phyloP scores from a whole-genome alignment of 345 rosid species.

The Eucalyptus melliodora region DNA sequence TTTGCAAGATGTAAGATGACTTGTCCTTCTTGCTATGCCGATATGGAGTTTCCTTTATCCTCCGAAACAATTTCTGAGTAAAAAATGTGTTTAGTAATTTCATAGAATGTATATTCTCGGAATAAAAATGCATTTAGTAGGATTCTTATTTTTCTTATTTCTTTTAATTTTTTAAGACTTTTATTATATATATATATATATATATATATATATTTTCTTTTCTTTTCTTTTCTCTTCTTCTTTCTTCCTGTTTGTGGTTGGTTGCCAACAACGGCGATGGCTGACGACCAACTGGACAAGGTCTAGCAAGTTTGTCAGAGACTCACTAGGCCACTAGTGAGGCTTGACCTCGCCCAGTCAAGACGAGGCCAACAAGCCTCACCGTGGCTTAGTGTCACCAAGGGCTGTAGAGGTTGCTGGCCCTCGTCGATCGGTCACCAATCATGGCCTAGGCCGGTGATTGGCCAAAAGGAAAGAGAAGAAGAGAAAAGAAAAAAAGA shows the following conservation, averaged over 20 bases:
- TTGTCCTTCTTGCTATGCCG: background rate
- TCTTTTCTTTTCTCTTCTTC: too few species aligned
- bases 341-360: rapidly evolving
- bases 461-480: too few species aligned
- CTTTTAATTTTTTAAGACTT: too few species aligned
- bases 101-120: rapidly evolving
- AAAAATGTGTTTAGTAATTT: rapidly evolving
- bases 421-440: rapidly evolving
- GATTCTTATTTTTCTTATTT: too few species aligned
- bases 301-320: rapidly evolving
- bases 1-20: background rate
- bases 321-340: rapidly evolving
- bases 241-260: too few species aligned
- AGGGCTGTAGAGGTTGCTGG: rapidly evolving
- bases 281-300: rapidly evolving
- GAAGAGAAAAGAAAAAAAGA: too few species aligned
- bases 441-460: rapidly evolving
- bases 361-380: too few species aligned
- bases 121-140: too few species aligned
- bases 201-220: too few species aligned
- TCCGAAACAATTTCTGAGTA: rapidly evolving
- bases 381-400: rapidly evolving
- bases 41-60: background rate
- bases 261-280: rapidly evolving
- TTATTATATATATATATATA: too few species aligned